Evolutionary conservation across 208 protist genomes (phyloP).

Genomic region (Polymyxa betae): DNA sequence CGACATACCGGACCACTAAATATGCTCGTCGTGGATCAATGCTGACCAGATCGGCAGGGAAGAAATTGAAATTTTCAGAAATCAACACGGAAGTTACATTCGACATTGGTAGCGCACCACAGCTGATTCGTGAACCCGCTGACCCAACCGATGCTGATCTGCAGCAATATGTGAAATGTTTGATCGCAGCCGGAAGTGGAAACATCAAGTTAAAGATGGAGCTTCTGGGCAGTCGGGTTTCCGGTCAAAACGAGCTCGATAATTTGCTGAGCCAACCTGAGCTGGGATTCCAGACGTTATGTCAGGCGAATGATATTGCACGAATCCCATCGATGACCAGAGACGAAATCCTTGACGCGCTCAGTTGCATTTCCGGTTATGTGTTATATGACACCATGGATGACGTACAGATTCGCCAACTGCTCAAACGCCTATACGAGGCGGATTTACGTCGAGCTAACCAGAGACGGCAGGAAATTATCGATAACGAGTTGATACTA

Average conservation of each 20-base stretch:
- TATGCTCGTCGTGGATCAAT: background rate
- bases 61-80: constrained; percentile 28
- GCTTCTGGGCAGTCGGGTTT: constrained; percentile 29
- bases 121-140: background rate
- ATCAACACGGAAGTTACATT: constrained; percentile 45
- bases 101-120: background rate
- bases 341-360: background rate
- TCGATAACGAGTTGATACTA: background rate
- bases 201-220: constrained; percentile 1
- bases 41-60: background rate
- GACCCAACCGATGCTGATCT: background rate
- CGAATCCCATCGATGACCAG: background rate
- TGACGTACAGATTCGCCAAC: background rate
- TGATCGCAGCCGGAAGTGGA: background rate
- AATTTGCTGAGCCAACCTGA: background rate
- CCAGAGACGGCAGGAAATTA: background rate
- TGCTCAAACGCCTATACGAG: background rate
- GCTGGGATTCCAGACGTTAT: constrained; percentile 11
- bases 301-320: background rate
- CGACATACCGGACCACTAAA: background rate
- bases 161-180: background rate
- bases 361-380: background rate
- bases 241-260: background rate
- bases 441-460: constrained; percentile 10
- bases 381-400: background rate